Conservation (phyloP, 495 filamentous ascomycete genomes). For the Aspergillus affinis region DNA sequence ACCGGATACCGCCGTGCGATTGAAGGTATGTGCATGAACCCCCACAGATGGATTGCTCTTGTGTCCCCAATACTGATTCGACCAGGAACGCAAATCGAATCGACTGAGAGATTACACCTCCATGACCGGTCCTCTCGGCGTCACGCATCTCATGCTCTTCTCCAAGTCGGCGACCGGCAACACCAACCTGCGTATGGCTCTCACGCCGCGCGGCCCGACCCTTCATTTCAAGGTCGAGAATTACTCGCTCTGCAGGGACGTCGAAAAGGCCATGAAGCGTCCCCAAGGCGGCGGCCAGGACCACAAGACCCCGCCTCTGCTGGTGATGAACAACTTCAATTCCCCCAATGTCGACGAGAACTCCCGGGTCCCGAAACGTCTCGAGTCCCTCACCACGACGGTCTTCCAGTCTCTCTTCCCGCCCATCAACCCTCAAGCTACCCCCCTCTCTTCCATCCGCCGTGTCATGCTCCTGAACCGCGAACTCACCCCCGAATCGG, state of each 20-base stretch:
- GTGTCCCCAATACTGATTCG: slow-evolving; percentile 2
- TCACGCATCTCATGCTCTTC: slow-evolving; percentile 92
- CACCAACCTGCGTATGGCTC: slow-evolving; percentile 84
- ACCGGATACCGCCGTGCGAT: slow-evolving; percentile 81
- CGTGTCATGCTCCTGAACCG: slow-evolving; percentile 89
- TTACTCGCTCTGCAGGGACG: slow-evolving; percentile 90
- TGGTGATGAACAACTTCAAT: slow-evolving; percentile 98
- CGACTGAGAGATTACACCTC: slow-evolving; percentile 87
- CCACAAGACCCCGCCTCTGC: slow-evolving; percentile 75
- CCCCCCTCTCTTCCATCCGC: slow-evolving; percentile 82
- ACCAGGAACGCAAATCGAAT: slow-evolving; percentile 83
- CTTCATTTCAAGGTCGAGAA: slow-evolving; percentile 94
- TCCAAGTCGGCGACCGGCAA: slow-evolving; percentile 87
- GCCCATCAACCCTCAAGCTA: slow-evolving; percentile 88
- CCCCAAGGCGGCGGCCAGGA: slow-evolving; percentile 80
- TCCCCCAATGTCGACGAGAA: slow-evolving; percentile 56
- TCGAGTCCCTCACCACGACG: slow-evolving; percentile 89
- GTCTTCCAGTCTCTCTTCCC: slow-evolving; percentile 97
- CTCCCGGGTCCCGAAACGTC: slow-evolving; percentile 73
- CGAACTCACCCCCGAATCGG: slow-evolving; percentile 49
- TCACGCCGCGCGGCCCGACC: slow-evolving; percentile 88
- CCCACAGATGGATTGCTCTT: too few relatives aligned
- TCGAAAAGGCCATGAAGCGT: slow-evolving; percentile 75
- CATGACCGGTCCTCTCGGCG: slow-evolving; percentile 93
- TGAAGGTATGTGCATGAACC: slow-evolving; percentile 51